A percentile compares a stretch with the other conserved stretches of the same genome.
Conservation (phyloP, 768 basidiomycete genomes). For the Phlebiopsis flavidoalba region DNA sequence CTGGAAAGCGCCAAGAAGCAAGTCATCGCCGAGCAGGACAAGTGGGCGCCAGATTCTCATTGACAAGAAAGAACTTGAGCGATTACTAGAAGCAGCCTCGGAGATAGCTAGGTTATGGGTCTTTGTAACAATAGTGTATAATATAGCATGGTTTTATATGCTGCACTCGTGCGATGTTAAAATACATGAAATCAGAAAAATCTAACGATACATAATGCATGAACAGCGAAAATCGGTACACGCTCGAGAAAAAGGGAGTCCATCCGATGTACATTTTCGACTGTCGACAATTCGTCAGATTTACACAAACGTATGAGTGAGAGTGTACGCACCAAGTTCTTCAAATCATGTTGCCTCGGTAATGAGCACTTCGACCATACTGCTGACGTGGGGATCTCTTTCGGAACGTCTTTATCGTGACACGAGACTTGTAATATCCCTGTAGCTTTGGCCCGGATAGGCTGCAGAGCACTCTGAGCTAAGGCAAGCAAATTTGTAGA, state of each 20-base stretch:
- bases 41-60: slow-evolving; percentile 58
- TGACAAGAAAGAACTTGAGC: slow-evolving; percentile 73
- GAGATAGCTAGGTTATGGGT: slow-evolving; percentile 10
- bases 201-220: background rate
- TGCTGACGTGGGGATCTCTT: slow-evolving; percentile 66
- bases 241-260: slow-evolving; percentile 73
- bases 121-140: background rate
- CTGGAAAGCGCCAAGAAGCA: slow-evolving; percentile 71
- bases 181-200: background rate
- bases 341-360: slow-evolving; percentile 75
- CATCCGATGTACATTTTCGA: slow-evolving; percentile 89
- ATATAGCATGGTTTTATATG: slow-evolving; percentile 4
- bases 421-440: slow-evolving; percentile 56
- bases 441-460: slow-evolving; percentile 80
- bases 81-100: slow-evolving; percentile 55
- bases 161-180: background rate
- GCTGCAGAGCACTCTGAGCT: slow-evolving; percentile 71
- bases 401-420: slow-evolving; percentile 38
- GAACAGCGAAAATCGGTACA: background rate
- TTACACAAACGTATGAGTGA: background rate
- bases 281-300: slow-evolving; percentile 35
- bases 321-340: slow-evolving; percentile 55
- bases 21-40: slow-evolving; percentile 72
- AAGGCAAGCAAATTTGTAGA: slow-evolving; percentile 52
- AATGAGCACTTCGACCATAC: slow-evolving; percentile 88